phyloP scores from a whole-genome alignment of 768 basidiomycete species.

The Hygrocybe coccinea region DNA sequence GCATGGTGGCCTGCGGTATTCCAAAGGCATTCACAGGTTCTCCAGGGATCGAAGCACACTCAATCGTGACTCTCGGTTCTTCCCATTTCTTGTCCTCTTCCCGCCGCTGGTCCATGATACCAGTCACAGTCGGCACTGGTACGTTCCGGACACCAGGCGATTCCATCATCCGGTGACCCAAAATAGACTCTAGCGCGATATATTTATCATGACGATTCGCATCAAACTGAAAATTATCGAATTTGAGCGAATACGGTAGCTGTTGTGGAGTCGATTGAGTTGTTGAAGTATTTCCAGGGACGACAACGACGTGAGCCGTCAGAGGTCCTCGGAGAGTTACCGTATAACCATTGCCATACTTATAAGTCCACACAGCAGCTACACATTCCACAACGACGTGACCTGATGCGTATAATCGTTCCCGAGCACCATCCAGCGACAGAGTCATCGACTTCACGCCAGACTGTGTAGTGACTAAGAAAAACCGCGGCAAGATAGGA shows the following conservation, averaged over 20 bases:
- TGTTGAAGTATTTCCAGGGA: constrained; percentile 29
- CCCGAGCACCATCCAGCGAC: constrained; percentile 72
- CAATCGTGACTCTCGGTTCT: constrained; percentile 58
- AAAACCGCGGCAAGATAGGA: constrained; percentile 77
- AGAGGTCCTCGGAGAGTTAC: constrained; percentile 74
- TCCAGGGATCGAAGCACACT: constrained; percentile 62
- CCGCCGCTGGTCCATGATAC: constrained; percentile 20
- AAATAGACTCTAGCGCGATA: constrained; percentile 60
- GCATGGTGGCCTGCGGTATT: constrained; percentile 84
- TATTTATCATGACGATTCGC: constrained; percentile 70
- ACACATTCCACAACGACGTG: constrained; percentile 66
- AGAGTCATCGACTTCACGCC: constrained; percentile 81
- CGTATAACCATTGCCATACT: constrained; percentile 72
- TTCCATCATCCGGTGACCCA: constrained; percentile 44
- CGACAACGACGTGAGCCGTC: constrained; percentile 54
- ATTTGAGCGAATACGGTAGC: constrained; percentile 45
- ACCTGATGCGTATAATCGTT: constrained; percentile 45
- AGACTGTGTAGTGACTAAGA: constrained; percentile 78
- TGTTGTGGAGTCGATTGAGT: constrained; percentile 15
- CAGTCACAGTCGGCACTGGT: constrained; percentile 19
- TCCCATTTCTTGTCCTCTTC: constrained; percentile 63
- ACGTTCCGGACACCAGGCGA: constrained; percentile 31
- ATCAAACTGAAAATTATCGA: constrained; percentile 72
- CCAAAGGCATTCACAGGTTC: constrained; percentile 87
- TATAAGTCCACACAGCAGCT: constrained; percentile 75